Base-by-base conservation (phyloP, 176 grass and related monocot species). In the Saccharum spontaneum region DNA sequence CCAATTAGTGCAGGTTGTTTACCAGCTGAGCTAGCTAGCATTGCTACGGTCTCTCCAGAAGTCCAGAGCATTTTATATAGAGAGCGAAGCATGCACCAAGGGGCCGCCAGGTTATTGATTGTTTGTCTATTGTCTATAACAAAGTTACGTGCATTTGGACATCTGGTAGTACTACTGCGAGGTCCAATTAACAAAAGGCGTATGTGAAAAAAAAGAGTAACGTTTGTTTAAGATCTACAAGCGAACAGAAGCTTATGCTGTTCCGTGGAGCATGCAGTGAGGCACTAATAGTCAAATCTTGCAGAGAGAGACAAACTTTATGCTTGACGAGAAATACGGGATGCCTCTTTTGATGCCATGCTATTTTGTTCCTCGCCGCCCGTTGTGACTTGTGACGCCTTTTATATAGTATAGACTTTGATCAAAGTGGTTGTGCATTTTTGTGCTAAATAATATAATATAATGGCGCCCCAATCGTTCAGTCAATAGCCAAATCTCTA, bases 11-110 rank as follows among this genome's bases (percentile, higher is more conserved):
- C 8, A 4, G 37, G 68, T 67, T 79, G 55, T 26, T 74, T 80
- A 85, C 62, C 72, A 70, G 24, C 38, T 66, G 36, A 57, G 52
- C 52, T 57, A 59, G 20, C 54, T 45, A 54, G 67, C 75, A 67
- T 31, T 37, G 54, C 11, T 76, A 59, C 20, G 54, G 54, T 59
- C 54, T n/a, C 18, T 22, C 73, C 68, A 28, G 28, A 28, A 28
- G 28, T 28, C 28, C 28, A 28, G 28, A 28, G 28, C 28, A 28
- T 28, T 28, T 28, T 28, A 28, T 28, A 28, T 28, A 28, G 28
- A 34, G 34, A 34, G 34, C 34, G 34, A 34, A 4, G 34, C 34
- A 34, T 34, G 34, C 34, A 34, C 34, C 34, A 34, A 34, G 34
- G 34, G 34, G 4, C 34, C 2, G 34, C 1, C 34, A 2, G 34